Evolutionary conservation across 1,284 basidiomycete genomes (phyloP).

Genomic region (Ustilago crameri): DNA sequence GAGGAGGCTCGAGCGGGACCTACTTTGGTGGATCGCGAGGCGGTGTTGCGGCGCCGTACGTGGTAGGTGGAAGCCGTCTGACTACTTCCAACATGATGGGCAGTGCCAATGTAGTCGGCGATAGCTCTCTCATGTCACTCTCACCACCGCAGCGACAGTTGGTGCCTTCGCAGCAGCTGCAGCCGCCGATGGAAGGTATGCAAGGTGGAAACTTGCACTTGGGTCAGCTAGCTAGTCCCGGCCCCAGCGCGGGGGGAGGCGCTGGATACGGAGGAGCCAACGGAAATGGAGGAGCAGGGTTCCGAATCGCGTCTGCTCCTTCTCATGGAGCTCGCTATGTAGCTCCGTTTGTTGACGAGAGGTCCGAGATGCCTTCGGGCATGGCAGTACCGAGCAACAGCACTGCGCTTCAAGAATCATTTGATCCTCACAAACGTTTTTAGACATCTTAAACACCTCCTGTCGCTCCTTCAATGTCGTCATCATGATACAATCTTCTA

Average conservation of each 20-base stretch:
- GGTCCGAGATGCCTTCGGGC: constrained; percentile 22
- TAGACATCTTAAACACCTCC: constrained; percentile 5
- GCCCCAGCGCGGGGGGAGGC: too few relatives aligned
- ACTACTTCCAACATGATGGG: constrained; percentile 6
- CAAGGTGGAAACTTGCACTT: constrained; percentile 13
- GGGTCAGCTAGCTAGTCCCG: background rate
- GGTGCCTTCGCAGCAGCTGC: constrained; percentile 32
- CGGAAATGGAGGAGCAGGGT: constrained; percentile 5
- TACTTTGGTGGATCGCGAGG: constrained; percentile 18
- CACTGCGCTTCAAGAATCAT: background rate
- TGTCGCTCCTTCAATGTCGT: too few relatives aligned
- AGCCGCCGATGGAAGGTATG: constrained; percentile 12
- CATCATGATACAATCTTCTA: too few relatives aligned
- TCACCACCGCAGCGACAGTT: constrained; percentile 17
- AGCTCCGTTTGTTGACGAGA: constrained; percentile 7
- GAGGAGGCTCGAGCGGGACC: constrained; percentile 1
- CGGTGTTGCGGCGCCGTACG: background rate
- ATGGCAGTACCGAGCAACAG: constrained; percentile 12
- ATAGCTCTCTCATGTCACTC: constrained; percentile 9
- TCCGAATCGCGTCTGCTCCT: constrained; percentile 3
- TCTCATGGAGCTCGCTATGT: constrained; percentile 7
- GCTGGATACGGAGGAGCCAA: too few relatives aligned
- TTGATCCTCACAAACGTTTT: constrained; percentile 20
- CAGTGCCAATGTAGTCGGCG: constrained; percentile 5
- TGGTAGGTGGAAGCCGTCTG: constrained; percentile 3